Evolutionary conservation across 495 filamentous ascomycete species (phyloP), one percentile per base, ranked within the genome.

Genomic region (Penicillium parvum): DNA sequence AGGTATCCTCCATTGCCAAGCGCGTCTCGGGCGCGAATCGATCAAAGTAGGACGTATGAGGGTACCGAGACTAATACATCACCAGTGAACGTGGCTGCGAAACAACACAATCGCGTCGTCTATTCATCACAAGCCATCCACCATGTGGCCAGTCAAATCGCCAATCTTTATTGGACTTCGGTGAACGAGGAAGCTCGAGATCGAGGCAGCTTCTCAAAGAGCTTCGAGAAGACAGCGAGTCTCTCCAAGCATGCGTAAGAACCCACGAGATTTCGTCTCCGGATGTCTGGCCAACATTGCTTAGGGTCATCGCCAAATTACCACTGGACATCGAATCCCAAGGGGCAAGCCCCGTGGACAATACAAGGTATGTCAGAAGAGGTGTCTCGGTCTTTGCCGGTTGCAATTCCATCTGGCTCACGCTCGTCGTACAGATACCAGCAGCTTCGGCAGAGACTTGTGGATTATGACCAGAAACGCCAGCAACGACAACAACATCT

Each of bases 121-220:
- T 90, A 91, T 64, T 77, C 82, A 9, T 77, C 83, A 0, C 85
- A 90, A 51, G 80, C 85, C 0, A 78, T 82, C 42, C 78, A 86
- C 25, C 84, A 90, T 65, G 77, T 94, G 28, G 88, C 86, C 16
- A 84, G 89, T 62, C 87, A 94, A 69, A 82, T 94, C 30, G 81
- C 90, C 52, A 67, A 64, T 37, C 63, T 90, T 37, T 92, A 91
- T 55, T 81, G 80, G 75, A 50, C 64, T 17, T 54, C 68, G 0
- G 68, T 71, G 21, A 73, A 46, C 7, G 60, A 66, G 55, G 73
- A 75, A 27, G 65, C 60, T 2, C 71, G 73, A 18, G 67, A 63
- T 47, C 54, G 63, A 48, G 32, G 61, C 49, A 38, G 63, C 37
- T 21, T 71, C 45, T 15, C 49, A 25, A 66, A 56, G 1, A 65